phyloP scores from a whole-genome alignment of 805 yeast genomes.

The Komagataella kurtzmanii region DNA sequence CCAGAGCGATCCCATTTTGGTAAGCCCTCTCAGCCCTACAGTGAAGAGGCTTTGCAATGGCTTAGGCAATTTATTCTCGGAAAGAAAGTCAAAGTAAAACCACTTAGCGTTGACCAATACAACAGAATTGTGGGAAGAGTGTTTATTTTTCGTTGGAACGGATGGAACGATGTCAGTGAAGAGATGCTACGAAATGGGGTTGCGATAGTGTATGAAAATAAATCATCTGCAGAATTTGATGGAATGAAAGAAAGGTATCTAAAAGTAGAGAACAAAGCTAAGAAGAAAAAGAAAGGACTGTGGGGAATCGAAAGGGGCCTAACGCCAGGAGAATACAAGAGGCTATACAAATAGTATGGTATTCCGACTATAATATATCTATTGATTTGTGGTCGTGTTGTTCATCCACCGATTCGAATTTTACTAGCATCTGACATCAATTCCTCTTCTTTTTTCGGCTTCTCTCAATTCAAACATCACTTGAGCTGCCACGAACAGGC shows the following conservation, averaged over 20 bases:
- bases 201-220: conserved; percentile 82
- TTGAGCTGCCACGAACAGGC: conserved; percentile 76
- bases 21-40: conserved; percentile 76
- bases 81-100: conserved; percentile 57
- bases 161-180: conserved; percentile 67
- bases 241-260: conserved; percentile 52
- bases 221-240: conserved; percentile 74
- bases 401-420: background rate
- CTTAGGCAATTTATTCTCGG: conserved; percentile 53
- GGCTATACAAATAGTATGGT: conserved; percentile 15
- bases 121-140: conserved; percentile 78
- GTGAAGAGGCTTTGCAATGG: conserved; percentile 80
- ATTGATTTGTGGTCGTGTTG: background rate
- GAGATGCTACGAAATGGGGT: conserved; percentile 80
- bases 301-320: conserved; percentile 46
- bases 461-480: conserved; percentile 92
- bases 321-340: conserved; percentile 77
- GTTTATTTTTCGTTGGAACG: conserved; percentile 44
- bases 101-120: conserved; percentile 78
- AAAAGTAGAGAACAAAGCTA: conserved; percentile 47
- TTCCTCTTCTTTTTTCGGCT: conserved; percentile 70
- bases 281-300: conserved; percentile 42
- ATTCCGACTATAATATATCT: background rate
- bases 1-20: conserved; percentile 96
- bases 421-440: conserved; percentile 60